Conservation (phyloP, 129 eudicot genomes). For the Helianthus tuberosus region DNA sequence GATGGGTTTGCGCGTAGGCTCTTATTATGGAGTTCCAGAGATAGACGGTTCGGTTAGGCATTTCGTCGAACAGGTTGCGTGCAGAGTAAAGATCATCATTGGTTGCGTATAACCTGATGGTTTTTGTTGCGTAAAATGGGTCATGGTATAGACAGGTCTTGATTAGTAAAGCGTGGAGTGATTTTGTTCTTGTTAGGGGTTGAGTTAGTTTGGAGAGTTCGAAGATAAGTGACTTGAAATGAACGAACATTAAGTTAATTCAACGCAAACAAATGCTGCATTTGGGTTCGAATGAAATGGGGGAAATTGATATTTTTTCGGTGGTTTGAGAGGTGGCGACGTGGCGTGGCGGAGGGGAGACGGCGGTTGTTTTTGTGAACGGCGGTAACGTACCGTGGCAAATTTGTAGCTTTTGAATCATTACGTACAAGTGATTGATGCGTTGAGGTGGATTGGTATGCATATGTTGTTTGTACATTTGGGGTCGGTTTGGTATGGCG, state of each 20-base stretch:
- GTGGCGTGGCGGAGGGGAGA: conserved; percentile 19
- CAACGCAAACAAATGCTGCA: conserved; percentile 4
- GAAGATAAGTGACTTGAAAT: conserved; percentile 35
- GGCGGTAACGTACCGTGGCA: conserved; percentile 34
- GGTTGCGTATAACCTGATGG: conserved; percentile 61
- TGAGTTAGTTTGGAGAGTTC: conserved; percentile 60
- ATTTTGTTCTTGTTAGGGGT: conserved; percentile 51
- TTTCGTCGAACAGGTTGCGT: conserved; percentile 65
- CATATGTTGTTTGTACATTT: not conserved
- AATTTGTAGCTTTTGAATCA: conserved; percentile 15
- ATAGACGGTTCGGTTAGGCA: conserved; percentile 54
- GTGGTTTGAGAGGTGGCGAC: not conserved
- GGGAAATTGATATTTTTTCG: not conserved
- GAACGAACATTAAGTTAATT: conserved; percentile 44
- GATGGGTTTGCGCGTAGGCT: conserved; percentile 66
- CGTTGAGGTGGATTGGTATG: not conserved
- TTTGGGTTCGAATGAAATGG: not conserved
- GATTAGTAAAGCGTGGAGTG: conserved; percentile 59
- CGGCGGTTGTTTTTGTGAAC: conserved; percentile 24
- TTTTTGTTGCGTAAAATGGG: conserved; percentile 75
- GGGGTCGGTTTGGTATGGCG: too few relatives aligned
- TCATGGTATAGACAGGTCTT: conserved; percentile 53
- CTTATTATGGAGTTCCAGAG: conserved; percentile 88
- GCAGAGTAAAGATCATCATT: conserved; percentile 71
- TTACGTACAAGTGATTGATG: conserved; percentile 20